Evolutionary conservation across 768 basidiomycete species (phyloP).

Genomic region (Austroboletus eburneus): DNA sequence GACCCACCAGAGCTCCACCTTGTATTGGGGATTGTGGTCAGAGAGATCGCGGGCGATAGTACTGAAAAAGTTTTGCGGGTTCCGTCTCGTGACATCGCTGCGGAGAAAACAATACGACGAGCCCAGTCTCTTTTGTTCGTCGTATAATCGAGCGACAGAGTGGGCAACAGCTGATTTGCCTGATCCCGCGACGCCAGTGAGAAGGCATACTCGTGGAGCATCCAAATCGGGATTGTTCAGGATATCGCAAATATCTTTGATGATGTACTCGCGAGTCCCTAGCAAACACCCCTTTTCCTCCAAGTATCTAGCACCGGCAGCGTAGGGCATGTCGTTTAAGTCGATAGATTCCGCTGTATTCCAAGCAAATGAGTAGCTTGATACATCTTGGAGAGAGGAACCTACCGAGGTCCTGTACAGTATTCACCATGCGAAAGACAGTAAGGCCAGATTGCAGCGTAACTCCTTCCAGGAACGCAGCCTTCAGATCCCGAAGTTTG

Average conservation of each 20-base stretch:
- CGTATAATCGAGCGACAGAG: conserved; percentile 25
- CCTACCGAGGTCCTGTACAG: conserved; percentile 6
- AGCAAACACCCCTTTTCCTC: conserved; percentile 18
- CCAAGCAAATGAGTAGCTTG: neutral
- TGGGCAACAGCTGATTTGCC: conserved; percentile 33
- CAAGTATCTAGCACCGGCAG: conserved; percentile 19
- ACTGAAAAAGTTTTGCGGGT: conserved; percentile 27
- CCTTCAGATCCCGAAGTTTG: conserved; percentile 16
- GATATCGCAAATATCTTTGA: conserved; percentile 15
- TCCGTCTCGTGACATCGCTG: conserved; percentile 11
- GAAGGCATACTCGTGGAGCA: conserved; percentile 23
- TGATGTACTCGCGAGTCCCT: conserved; percentile 18
- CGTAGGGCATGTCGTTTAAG: conserved; percentile 20
- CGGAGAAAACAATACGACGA: conserved; percentile 30
- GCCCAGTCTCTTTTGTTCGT: conserved; percentile 26
- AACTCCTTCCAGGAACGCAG: conserved; percentile 14
- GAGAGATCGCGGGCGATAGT: conserved; percentile 34
- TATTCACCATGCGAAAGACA: conserved; percentile 21
- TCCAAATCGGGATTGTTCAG: conserved; percentile 9
- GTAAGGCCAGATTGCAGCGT: conserved; percentile 11
- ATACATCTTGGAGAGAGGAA: neutral
- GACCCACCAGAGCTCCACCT: conserved; percentile 9
- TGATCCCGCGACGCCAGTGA: conserved; percentile 26
- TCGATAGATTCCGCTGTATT: conserved; percentile 13
- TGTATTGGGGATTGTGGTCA: conserved; percentile 28